Evolutionary conservation across 2,329 filamentous ascomycete species (phyloP).

Genomic region (Leptographium procerum): DNA sequence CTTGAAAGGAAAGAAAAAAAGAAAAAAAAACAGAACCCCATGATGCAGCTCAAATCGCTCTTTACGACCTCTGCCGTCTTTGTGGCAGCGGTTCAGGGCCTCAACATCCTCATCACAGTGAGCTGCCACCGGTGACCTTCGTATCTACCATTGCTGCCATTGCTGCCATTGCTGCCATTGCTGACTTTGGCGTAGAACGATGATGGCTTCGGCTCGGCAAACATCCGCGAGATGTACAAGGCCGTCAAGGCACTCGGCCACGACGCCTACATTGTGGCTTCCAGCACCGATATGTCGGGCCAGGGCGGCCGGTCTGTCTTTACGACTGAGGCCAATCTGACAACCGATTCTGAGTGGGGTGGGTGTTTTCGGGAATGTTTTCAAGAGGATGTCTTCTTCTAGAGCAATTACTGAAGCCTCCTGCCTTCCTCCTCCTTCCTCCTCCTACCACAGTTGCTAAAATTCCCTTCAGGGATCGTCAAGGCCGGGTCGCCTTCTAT

Average conservation of each 20-base stretch:
- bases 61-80: not conserved
- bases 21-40: too few species aligned
- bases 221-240: conserved; percentile 28
- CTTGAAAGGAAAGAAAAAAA: too few species aligned
- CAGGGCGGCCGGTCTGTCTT: conserved; percentile 32
- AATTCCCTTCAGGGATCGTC: conserved; percentile 24
- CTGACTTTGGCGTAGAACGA: conserved; percentile 18
- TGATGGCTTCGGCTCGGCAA: conserved; percentile 29
- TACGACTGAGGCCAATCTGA: conserved; percentile 29
- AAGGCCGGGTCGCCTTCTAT: conserved; percentile 34
- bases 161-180: not conserved
- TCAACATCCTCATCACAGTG: conserved; percentile 10
- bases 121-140: not conserved
- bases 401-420: too few species aligned
- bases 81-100: not conserved
- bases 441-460: too few species aligned
- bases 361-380: too few species aligned
- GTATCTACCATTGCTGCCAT: not conserved
- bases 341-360: conserved; percentile 27
- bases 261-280: conserved; percentile 37
- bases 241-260: conserved; percentile 44
- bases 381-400: too few species aligned
- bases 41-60: not conserved
- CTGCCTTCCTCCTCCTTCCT: too few species aligned
- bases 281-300: conserved; percentile 31